A percentile compares a stretch with the other conserved stretches of the same genome.
Conservation (phyloP, 352 stramenopile genomes). For the Phytophthora multivora region DNA sequence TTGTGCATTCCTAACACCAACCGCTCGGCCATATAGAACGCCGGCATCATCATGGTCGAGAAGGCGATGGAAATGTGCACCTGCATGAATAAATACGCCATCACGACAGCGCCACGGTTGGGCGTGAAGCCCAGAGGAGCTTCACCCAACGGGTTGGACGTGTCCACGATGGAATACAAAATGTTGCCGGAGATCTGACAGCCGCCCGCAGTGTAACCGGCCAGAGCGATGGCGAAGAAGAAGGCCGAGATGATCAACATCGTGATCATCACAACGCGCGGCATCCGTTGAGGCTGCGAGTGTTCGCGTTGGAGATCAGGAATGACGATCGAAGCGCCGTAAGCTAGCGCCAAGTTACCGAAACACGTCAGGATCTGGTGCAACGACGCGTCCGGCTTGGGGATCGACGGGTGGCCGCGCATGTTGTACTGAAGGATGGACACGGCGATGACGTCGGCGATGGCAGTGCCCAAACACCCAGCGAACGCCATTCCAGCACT, state of each 20-base stretch:
- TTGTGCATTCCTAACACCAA: constrained; percentile 31
- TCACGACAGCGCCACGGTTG: constrained; percentile 40
- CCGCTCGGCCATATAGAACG: constrained; percentile 43
- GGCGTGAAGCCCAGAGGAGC: constrained; percentile 47
- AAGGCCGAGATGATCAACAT: constrained; percentile 21
- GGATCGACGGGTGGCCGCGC: constrained; percentile 21
- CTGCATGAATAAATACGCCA: constrained; percentile 56
- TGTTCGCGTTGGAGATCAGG: constrained; percentile 19
- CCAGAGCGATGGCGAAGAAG: constrained; percentile 22
- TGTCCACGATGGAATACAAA: constrained; percentile 22
- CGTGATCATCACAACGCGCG: constrained; percentile 12
- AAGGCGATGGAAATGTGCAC: constrained; percentile 52
- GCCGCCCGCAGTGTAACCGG: constrained; percentile 14
- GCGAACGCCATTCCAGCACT: constrained; percentile 23
- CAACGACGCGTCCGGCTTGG: constrained; percentile 10
- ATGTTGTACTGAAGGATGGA: constrained; percentile 21
- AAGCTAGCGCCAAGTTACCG: constrained; percentile 15
- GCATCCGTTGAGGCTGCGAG: constrained; percentile 22
- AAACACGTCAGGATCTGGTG: constrained; percentile 23
- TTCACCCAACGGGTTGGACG: constrained; percentile 13
- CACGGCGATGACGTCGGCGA: constrained; percentile 24
- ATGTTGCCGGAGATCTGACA: constrained; percentile 25
- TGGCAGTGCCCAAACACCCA: constrained; percentile 20
- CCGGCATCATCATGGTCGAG: constrained; percentile 48
- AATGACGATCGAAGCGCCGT: constrained; percentile 19